Evolutionary conservation across 163 green algal species (phyloP).

Genomic region (Trebouxiophyceae sp.): DNA sequence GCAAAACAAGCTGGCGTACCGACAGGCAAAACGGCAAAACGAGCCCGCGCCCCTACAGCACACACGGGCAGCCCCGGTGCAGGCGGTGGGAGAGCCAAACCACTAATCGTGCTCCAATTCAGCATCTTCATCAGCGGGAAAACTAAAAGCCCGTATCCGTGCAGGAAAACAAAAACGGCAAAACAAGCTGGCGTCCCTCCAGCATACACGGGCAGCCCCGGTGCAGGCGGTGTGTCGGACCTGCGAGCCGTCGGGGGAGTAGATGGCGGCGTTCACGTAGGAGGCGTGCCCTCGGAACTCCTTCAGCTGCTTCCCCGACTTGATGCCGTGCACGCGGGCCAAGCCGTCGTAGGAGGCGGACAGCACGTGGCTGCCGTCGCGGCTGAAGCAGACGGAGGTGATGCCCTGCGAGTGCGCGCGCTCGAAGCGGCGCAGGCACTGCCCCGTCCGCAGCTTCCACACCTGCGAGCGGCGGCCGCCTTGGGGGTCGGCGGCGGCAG

Average conservation of each 20-base stretch:
- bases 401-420: conserved; percentile 84
- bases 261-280: conserved; percentile 87
- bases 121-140: no score
- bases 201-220: no score
- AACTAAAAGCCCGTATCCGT: no score
- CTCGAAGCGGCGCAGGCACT: conserved; percentile 86
- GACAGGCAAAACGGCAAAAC: no score
- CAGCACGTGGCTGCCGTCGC: conserved; percentile 83
- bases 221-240: no score
- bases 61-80: no score
- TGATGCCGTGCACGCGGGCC: conserved; percentile 91
- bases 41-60: no score
- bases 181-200: no score
- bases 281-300: conserved; percentile 91
- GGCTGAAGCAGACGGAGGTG: conserved; percentile 79
- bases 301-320: conserved; percentile 92
- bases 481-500: not conserved
- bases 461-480: conserved; percentile 44
- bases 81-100: no score
- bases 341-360: conserved; percentile 81
- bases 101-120: no score
- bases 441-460: conserved; percentile 85
- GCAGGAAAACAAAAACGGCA: no score
- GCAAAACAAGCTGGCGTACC: no score
- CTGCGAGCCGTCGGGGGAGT: conserved; percentile 66